These are phyloP conservation scores for Uromyces viciae-fabae DNA, from an alignment of 1,284 basidiomycete species.

Conservation along the genomic window DNA sequence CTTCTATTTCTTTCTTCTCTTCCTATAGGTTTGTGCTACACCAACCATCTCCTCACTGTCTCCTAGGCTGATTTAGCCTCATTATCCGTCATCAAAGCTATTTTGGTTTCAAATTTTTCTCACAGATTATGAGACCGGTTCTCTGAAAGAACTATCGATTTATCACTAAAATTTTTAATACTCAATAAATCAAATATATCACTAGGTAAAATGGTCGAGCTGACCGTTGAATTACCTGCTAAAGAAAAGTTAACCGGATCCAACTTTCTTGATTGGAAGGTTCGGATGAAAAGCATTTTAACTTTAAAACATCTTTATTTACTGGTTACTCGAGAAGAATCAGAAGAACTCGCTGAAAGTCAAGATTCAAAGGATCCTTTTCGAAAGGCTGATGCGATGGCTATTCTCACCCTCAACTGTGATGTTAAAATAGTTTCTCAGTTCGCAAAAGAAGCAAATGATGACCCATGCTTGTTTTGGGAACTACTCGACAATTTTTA, in stretches of 20 bases:
- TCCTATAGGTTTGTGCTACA: no score
- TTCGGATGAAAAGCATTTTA: constrained; percentile 2
- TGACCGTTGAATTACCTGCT: neutral
- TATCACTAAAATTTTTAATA: neutral
- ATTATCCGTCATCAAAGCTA: no score
- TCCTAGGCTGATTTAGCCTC: no score
- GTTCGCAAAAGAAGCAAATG: neutral
- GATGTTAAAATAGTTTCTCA: constrained; percentile 17
- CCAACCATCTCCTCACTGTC: no score
- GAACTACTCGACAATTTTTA: neutral
- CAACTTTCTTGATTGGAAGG: constrained; percentile 22
- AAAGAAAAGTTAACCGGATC: neutral
- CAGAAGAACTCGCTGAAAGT: neutral
- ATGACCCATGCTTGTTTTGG: neutral
- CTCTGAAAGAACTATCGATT: neutral
- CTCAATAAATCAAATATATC: neutral
- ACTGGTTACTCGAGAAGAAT: neutral
- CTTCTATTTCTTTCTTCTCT: no score
- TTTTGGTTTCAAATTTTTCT: neutral
- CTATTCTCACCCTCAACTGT: neutral
- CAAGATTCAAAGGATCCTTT: neutral
- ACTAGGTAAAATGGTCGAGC: neutral
- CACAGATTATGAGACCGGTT: constrained; percentile 6
- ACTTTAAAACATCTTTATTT: neutral
- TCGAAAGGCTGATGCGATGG: neutral